A percentile compares a stretch with the other conserved stretches of the same genome.
phyloP scores from a whole-genome alignment of 2,329 filamentous ascomycete species.

The Stemphylium beticola region DNA sequence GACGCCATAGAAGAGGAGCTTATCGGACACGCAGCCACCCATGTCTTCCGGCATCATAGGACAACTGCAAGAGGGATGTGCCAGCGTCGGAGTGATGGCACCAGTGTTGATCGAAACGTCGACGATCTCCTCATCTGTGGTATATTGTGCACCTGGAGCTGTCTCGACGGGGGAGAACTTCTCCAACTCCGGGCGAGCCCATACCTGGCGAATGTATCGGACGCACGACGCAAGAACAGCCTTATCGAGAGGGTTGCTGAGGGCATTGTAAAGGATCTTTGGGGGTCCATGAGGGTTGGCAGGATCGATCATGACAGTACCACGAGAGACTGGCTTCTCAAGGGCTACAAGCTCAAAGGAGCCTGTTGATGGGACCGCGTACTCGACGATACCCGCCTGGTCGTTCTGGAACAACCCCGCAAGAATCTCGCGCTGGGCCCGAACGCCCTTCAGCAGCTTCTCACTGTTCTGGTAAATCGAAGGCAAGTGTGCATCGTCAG shows the following conservation, averaged over 20 bases:
- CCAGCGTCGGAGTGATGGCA: constrained; percentile 29
- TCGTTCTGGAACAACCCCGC: constrained; percentile 27
- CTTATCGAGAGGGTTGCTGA: constrained; percentile 40
- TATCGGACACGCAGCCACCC: constrained; percentile 37
- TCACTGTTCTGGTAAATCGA: constrained; percentile 31
- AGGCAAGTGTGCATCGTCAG: constrained; percentile 27
- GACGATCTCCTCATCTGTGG: constrained; percentile 36
- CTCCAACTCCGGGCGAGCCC: constrained; percentile 34
- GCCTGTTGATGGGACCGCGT: constrained; percentile 45
- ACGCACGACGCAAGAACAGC: constrained; percentile 43
- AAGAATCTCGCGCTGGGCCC: constrained; percentile 39
- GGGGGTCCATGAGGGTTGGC: constrained; percentile 34
- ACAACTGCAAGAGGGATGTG: constrained; percentile 36
- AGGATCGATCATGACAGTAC: constrained; percentile 38
- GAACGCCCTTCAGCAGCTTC: constrained; percentile 32
- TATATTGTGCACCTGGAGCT: constrained; percentile 34
- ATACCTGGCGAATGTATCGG: constrained; percentile 43
- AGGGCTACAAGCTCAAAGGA: constrained; percentile 33
- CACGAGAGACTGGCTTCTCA: constrained; percentile 51
- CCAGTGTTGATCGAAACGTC: constrained; percentile 21
- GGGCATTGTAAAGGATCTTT: constrained; percentile 36
- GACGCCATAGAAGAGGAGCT: constrained; percentile 41
- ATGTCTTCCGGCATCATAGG: constrained; percentile 44
- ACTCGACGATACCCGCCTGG: constrained; percentile 35
- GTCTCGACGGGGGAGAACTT: constrained; percentile 32